Percentiles rank a stretch among this genome's conserved stretches.
Conservation (phyloP, 768 basidiomycete genomes). For the Clitopilus hobsonii region DNA sequence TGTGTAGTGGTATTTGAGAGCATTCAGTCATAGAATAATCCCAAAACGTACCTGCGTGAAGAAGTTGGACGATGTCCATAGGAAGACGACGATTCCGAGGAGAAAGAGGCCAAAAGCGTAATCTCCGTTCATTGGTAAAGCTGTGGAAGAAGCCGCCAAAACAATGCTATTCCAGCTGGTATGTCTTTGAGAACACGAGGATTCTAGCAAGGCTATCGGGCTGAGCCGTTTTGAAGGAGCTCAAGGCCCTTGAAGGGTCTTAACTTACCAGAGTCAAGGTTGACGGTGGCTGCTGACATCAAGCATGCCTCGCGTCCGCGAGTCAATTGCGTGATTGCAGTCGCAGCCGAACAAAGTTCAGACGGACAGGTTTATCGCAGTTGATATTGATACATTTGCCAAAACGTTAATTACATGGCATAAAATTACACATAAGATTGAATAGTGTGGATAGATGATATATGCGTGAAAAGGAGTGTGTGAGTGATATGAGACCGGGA, state of each 20-base stretch:
- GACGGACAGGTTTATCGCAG: too few species aligned
- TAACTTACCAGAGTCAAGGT: background rate
- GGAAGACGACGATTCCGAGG: slow-evolving; percentile 69
- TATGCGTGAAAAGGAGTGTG: slow-evolving; percentile 1
- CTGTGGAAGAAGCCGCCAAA: background rate
- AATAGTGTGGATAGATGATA: background rate
- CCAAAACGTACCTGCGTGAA: slow-evolving; percentile 57
- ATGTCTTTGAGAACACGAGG: background rate
- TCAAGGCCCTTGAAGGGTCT: background rate
- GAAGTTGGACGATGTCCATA: slow-evolving; percentile 90
- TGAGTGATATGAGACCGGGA: background rate
- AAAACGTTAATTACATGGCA: background rate
- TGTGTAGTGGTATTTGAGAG: slow-evolving; percentile 12
- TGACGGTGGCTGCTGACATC: background rate
- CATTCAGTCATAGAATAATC: background rate
- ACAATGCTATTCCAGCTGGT: background rate
- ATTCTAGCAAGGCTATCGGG: background rate
- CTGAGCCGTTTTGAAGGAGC: background rate
- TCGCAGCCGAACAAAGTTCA: background rate
- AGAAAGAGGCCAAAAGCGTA: slow-evolving; percentile 60
- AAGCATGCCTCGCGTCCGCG: slow-evolving; percentile 4
- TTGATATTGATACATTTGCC: background rate
- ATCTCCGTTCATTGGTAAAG: slow-evolving; percentile 15
- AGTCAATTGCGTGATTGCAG: background rate
- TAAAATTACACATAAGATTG: background rate